Evolutionary conservation across 2,329 filamentous ascomycete genomes (phyloP).

Genomic region (Penicillium sp.): DNA sequence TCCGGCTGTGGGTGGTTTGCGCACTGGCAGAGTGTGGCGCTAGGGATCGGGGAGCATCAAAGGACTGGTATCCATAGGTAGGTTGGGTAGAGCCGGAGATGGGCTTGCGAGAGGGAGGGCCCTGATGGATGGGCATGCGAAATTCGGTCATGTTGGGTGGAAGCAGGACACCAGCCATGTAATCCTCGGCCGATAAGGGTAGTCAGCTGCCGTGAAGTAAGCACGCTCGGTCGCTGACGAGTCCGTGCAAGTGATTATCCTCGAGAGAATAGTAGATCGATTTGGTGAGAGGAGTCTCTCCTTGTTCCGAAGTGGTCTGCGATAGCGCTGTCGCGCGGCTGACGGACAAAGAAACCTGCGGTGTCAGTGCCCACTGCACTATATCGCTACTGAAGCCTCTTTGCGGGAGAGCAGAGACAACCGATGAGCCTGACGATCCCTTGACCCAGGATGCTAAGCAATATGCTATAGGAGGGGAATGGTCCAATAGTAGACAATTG

Average conservation of each 20-base stretch:
- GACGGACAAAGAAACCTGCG: slow-evolving; percentile 18
- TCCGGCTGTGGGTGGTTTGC: slow-evolving; percentile 34
- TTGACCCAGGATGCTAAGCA: neutral
- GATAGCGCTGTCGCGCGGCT: slow-evolving; percentile 20
- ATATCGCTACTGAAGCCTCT: slow-evolving; percentile 10
- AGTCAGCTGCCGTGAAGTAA: neutral
- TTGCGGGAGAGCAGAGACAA: neutral
- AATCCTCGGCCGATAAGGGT: slow-evolving; percentile 2
- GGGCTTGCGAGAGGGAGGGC: slow-evolving; percentile 32
- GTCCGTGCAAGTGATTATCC: neutral
- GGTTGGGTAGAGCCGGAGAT: slow-evolving; percentile 22
- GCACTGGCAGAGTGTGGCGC: slow-evolving; percentile 27
- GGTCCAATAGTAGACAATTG: slow-evolving; percentile 12
- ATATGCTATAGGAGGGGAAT: neutral
- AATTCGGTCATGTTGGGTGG: slow-evolving; percentile 38
- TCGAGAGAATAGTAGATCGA: neutral
- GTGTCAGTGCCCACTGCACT: slow-evolving; percentile 17
- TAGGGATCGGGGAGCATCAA: slow-evolving; percentile 25
- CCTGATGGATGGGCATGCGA: slow-evolving; percentile 36
- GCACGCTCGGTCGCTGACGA: slow-evolving; percentile 2
- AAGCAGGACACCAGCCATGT: slow-evolving; percentile 30
- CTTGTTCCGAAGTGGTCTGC: neutral
- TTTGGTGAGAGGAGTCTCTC: neutral
- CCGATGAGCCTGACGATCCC: neutral
- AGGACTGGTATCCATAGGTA: slow-evolving; percentile 27